Conservation (phyloP, 2,329 filamentous ascomycete species). For the Zasmidium citrigriseum region DNA sequence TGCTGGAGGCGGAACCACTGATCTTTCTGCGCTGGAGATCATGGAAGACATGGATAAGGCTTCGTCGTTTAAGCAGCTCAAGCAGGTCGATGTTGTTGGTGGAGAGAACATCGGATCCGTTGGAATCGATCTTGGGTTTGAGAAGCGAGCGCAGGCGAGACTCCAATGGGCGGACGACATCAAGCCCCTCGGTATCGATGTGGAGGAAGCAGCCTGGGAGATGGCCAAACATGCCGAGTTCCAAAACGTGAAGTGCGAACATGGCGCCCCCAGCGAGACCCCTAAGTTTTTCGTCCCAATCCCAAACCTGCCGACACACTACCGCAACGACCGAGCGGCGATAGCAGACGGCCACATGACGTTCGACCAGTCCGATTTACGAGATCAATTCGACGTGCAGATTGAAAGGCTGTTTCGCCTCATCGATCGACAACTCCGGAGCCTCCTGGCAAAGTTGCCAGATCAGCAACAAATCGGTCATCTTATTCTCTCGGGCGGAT, state of each 20-base stretch:
- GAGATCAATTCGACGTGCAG: conserved; percentile 43
- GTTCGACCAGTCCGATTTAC: conserved; percentile 44
- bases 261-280: conserved; percentile 44
- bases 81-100: conserved; percentile 12
- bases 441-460: background rate
- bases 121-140: conserved; percentile 11
- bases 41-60: conserved; percentile 4
- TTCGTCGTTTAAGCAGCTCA: background rate
- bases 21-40: conserved; percentile 41
- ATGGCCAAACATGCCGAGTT: conserved; percentile 15
- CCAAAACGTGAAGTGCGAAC: conserved; percentile 31
- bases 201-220: conserved; percentile 10
- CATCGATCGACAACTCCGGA: background rate
- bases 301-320: conserved; percentile 46
- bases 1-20: conserved; percentile 53
- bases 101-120: conserved; percentile 13
- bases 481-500: background rate
- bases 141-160: conserved; percentile 3
- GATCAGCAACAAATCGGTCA: conserved; percentile 1
- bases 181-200: background rate
- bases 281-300: conserved; percentile 45
- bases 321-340: conserved; percentile 40
- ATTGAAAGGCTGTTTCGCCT: background rate
- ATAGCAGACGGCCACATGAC: conserved; percentile 39
- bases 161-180: conserved; percentile 5